Evolutionary conservation across 2,329 filamentous ascomycete genomes (phyloP).

Genomic region (Monosporascus sp.): DNA sequence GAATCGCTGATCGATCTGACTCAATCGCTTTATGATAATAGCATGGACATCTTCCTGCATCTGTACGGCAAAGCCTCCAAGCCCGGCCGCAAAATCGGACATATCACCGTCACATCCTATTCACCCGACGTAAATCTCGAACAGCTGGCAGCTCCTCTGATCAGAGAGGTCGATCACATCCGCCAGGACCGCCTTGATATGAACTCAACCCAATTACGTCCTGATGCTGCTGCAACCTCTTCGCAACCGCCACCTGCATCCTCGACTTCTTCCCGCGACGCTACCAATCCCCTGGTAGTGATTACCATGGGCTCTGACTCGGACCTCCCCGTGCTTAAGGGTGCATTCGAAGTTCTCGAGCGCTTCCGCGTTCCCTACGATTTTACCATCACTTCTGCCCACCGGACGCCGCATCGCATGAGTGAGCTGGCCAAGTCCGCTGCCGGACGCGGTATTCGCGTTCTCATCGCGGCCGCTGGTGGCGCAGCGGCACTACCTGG

Average conservation of each 20-base stretch:
- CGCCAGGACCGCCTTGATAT: slow-evolving; percentile 39
- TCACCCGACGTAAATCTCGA: too few species aligned
- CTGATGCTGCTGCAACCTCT: slow-evolving; percentile 26
- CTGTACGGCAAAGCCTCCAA: slow-evolving; percentile 89
- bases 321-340: slow-evolving; percentile 62
- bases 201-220: too few species aligned
- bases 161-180: slow-evolving; percentile 57
- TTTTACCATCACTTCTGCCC: slow-evolving; percentile 72
- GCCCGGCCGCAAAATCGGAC: slow-evolving; percentile 89
- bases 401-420: slow-evolving; percentile 69
- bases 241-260: slow-evolving; percentile 15
- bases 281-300: slow-evolving; percentile 52
- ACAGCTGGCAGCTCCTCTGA: slow-evolving; percentile 43
- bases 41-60: slow-evolving; percentile 60
- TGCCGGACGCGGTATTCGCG: slow-evolving; percentile 53
- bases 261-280: too few species aligned
- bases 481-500: slow-evolving; percentile 69
- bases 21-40: slow-evolving; percentile 34
- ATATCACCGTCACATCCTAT: slow-evolving; percentile 67
- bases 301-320: slow-evolving; percentile 84
- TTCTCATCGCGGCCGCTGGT: slow-evolving; percentile 71
- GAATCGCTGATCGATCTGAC: slow-evolving; percentile 41
- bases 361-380: slow-evolving; percentile 69
- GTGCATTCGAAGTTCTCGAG: slow-evolving; percentile 60
- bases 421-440: slow-evolving; percentile 60